Base-by-base conservation (phyloP, 2,329 filamentous ascomycete species). In the Trichoderma polysporum region DNA sequence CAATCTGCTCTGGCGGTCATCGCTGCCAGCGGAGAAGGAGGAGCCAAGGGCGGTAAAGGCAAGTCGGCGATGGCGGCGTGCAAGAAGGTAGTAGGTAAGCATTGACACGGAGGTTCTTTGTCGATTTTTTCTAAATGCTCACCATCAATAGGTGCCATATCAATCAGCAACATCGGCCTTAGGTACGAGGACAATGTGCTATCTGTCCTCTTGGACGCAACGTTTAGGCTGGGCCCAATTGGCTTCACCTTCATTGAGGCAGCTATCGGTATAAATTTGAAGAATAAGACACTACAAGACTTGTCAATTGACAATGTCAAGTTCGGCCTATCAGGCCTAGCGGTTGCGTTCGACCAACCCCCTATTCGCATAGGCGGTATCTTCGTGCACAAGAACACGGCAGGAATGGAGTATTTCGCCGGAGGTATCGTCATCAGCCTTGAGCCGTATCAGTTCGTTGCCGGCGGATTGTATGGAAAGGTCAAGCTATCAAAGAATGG, bases 401-500 rank as follows among this genome's bases (percentile, higher is more conserved):
- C 53, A 3, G 7, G n/a, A 1, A 31, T 74, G 6, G 72, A 78
- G 2, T 75, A 75, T 56, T 82, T 79, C 57, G 71, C 72, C 2
- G 81, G 80, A 0, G 81, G 78, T 0, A 47, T 80, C 2, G 71
- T 74, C 19, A 60, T 83, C 12, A 72, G 73, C 1, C 78, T 76
- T 63, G 39, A 64, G 0, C 75, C 78, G 0, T 83, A 77, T 35
- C 73, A 73, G 13, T 75, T 83, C 69, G 45, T 76, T 37, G 81
- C 80, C 0, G 78, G 76, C 0, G 81, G 81, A 7, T 77, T 76
- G 67, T 83, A 82, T 69, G 78, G 77, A 6, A 52, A 67, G 0
- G 60, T 66, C 8, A 71, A 67, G 4, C 68, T 68, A 8, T 33
- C 31, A 33, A 45, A 70, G 2, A 70, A 68, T 22, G 50, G 19